Evolutionary conservation across 2,329 filamentous ascomycete species (phyloP).

Genomic region (Paecilomyces variotii): DNA sequence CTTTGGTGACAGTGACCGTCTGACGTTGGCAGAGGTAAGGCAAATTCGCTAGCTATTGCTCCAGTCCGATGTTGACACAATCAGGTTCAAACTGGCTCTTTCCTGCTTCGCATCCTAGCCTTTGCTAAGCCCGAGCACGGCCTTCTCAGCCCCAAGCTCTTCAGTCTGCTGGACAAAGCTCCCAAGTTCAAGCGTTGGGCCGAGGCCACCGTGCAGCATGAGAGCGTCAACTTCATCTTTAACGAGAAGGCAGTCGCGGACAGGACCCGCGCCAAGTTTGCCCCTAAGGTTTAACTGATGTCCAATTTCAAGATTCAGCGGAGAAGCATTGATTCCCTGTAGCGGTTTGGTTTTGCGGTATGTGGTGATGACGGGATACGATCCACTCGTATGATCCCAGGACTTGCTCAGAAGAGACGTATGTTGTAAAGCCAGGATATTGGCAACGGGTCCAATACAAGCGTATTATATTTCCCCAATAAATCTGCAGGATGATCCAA

Average conservation of each 20-base stretch:
- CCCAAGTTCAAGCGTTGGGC: constrained; percentile 65
- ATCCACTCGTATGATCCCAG: neutral
- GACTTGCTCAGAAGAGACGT: neutral
- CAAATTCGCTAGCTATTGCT: neutral
- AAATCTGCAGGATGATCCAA: too few relatives aligned
- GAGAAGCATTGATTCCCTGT: neutral
- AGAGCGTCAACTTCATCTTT: constrained; percentile 59
- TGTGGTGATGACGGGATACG: neutral
- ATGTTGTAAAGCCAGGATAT: neutral
- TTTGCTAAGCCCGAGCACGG: constrained; percentile 47
- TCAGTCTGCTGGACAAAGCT: constrained; percentile 43
- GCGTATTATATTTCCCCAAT: too few relatives aligned
- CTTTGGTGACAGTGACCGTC: constrained; percentile 54
- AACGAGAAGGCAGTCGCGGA: constrained; percentile 44
- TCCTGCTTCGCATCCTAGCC: constrained; percentile 54
- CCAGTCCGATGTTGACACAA: constrained; percentile 4
- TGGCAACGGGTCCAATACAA: neutral
- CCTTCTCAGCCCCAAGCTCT: constrained; percentile 41
- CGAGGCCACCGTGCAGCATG: constrained; percentile 49
- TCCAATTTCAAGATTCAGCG: neutral
- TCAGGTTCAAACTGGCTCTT: constrained; percentile 57
- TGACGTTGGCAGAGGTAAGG: constrained; percentile 67
- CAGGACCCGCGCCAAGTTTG: constrained; percentile 37
- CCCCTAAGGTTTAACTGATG: constrained; percentile 2
- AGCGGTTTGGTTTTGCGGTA: too few relatives aligned